Evolutionary conservation across 2,329 filamentous ascomycete genomes (phyloP).

Genomic region (Colletotrichum sp.): DNA sequence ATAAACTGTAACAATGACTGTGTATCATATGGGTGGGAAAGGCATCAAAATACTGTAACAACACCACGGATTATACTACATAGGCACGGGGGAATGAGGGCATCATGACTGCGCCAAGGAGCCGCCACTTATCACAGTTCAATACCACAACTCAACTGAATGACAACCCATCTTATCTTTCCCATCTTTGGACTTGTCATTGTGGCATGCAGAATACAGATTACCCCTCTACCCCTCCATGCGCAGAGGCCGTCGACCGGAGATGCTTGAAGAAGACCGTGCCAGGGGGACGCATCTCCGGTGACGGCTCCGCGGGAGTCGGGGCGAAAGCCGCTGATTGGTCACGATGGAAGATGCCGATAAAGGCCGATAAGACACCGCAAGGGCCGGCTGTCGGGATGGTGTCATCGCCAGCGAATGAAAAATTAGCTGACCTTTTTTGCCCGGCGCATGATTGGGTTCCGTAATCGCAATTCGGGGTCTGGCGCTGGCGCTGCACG

Average conservation of each 20-base stretch:
- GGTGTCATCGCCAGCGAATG: constrained; percentile 21
- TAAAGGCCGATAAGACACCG: constrained; percentile 6
- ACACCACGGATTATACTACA: neutral
- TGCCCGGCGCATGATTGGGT: constrained; percentile 17
- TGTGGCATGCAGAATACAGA: neutral
- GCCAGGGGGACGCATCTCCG: constrained; percentile 10
- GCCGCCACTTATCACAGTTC: neutral
- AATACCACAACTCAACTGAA: constrained; percentile 7
- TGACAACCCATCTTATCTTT: neutral
- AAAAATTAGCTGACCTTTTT: constrained; percentile 15
- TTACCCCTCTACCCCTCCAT: neutral
- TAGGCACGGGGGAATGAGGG: neutral
- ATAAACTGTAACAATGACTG: neutral
- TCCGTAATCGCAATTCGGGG: neutral
- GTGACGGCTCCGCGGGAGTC: constrained; percentile 21
- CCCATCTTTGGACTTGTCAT: no score
- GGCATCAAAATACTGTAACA: constrained; percentile 3
- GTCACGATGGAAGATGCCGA: constrained; percentile 3
- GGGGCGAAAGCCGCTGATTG: constrained; percentile 19
- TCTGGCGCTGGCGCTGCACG: neutral
- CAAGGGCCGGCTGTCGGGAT: constrained; percentile 19
- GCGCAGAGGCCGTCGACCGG: neutral
- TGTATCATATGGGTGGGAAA: constrained; percentile 11
- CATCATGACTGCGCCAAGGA: neutral
- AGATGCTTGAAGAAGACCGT: neutral